These are phyloP conservation scores for Trichoderma sp. DNA, from an alignment of 2,329 filamentous ascomycete genomes.

Conservation along the genomic window DNA sequence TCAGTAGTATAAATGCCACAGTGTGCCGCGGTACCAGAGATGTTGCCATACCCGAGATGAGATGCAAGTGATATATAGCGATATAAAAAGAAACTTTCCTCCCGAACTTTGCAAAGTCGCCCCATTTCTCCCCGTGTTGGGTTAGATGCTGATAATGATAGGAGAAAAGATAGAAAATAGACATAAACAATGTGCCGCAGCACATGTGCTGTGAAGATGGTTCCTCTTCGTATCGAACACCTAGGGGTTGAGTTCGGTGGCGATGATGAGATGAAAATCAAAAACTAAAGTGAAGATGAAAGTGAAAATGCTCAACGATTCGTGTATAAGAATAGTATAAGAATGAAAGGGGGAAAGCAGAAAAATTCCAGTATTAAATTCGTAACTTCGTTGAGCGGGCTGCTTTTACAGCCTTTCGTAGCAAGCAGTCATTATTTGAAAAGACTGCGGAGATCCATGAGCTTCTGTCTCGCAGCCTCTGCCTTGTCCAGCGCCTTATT, in stretches of 20 bases:
- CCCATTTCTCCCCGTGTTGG: not conserved
- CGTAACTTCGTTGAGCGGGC: not conserved
- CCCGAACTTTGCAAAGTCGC: not conserved
- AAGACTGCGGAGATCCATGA: constrained; percentile 59
- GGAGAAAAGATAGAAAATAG: not conserved
- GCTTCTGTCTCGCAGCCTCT: constrained; percentile 60
- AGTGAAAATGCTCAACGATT: not conserved
- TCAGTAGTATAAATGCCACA: constrained; percentile 26
- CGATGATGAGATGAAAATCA: not conserved
- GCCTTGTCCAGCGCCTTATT: constrained; percentile 55
- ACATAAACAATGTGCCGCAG: not conserved
- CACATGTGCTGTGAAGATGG: not conserved
- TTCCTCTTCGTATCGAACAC: not conserved
- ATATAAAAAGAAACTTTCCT: not conserved
- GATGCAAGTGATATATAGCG: not conserved
- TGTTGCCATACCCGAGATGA: not conserved
- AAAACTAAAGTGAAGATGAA: not conserved
- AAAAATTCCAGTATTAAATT: not conserved
- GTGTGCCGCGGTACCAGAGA: not conserved
- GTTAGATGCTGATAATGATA: not conserved
- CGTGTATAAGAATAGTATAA: not conserved
- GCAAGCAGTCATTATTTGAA: constrained; percentile 47
- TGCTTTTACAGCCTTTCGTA: not conserved
- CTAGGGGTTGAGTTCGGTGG: not conserved
- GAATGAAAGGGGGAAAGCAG: not conserved